A percentile compares a stretch with the other conserved stretches of the same genome.
Evolutionary conservation across 305 asterid species (phyloP).

Genomic region (Solanum hybrid): DNA sequence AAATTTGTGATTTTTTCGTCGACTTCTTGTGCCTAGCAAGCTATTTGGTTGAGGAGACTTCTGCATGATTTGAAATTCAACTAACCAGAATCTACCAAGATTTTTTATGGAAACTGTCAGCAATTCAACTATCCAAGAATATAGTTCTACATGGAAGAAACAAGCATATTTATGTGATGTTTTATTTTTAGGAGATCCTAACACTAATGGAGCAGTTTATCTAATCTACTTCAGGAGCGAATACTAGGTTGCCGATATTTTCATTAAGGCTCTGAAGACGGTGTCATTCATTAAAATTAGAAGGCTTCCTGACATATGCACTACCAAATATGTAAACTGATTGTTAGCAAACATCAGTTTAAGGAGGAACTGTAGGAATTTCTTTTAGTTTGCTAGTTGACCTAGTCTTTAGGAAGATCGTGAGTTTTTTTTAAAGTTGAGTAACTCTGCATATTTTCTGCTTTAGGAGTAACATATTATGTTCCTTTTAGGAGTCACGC

Average conservation of each 20-base stretch:
- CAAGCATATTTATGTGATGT: no score
- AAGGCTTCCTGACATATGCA: neutral
- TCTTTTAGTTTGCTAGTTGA: neutral
- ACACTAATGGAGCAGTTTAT: no score
- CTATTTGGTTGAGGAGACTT: no score
- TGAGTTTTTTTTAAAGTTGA: neutral
- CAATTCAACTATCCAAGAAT: no score
- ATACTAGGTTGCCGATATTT: neutral
- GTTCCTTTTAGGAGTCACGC: neutral
- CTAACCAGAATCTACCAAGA: no score
- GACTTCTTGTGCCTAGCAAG: no score
- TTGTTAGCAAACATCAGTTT: neutral
- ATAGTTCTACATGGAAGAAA: no score
- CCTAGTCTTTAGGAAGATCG: neutral
- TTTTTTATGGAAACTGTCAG: no score
- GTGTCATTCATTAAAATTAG: neutral
- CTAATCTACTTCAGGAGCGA: no score
- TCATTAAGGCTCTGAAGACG: neutral
- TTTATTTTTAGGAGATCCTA: no score
- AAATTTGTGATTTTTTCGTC: no score
- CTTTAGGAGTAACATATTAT: neutral
- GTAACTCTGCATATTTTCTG: neutral
- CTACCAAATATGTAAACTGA: neutral
- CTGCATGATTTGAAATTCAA: no score
- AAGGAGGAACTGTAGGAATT: neutral